Evolutionary conservation across 352 stramenopile species (phyloP), one percentile per base, ranked within the genome.

Genomic region (Thalassiosira mediterranea): DNA sequence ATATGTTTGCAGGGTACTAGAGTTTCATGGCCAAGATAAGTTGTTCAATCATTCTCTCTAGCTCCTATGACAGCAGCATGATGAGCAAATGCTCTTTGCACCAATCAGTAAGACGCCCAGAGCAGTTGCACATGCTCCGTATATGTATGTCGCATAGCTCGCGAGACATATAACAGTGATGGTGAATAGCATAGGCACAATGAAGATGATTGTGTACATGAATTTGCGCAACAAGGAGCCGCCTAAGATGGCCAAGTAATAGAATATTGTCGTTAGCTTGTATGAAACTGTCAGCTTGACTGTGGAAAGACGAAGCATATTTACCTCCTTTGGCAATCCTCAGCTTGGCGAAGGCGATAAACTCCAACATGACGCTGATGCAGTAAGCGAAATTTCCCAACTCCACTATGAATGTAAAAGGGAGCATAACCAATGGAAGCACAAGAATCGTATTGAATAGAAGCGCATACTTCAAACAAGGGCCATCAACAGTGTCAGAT

Each of bases 101-200:
- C 23, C 71, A 58, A 68, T 72, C 59, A 42, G 52, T 59, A 28
- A 67, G 61, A 58, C 72, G 34, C 34, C 34, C 7, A 42, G 13
- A 42, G 34, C 34, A 42, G 34, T 42, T 13, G 13, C 34, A 42
- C 7, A 32, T 5, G 65, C 57, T 13, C 46, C 63, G 44, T 75
- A 81, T 10, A 81, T 81, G 44, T 81, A 81, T 13, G 72, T 81
- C 21, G 64, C 49, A 37, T 81, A 81, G 25, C 53, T 71, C 19
- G 69, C 69, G 7, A 80, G 59, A 1, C 49, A 59, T n/a, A 84
- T 59, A 19, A 84, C 34, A 15, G 64, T 25, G 8, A 84, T 4
- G 31, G 72, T 84, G 21, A 74, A 65, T 1, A 72, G 31, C 7
- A 77, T 32, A 44, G 76, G 63, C 15, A 61, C 47, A 54, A 63